Evolutionary conservation across 148 eudicot species (phyloP), one percentile per base, ranked within the genome.

Genomic region (Mesembryanthemum crystallinum): DNA sequence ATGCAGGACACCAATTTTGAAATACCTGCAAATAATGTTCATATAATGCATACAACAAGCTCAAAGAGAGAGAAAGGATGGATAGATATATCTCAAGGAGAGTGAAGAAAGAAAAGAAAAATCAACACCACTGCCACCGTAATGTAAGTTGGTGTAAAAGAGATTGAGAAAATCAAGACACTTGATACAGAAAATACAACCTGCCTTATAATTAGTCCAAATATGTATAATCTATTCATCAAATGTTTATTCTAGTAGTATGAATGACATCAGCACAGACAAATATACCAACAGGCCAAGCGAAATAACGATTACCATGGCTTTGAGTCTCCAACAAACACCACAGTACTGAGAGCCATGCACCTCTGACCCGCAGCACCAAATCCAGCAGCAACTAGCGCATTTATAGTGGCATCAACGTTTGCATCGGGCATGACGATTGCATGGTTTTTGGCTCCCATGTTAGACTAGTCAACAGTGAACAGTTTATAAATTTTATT

Each of bases 361-460:
- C 94, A 91, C 86, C 92, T 84, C 84, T 91, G 97, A 63, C 96
- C 98, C 2, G 97, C 95, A 76, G 95, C 94, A 79, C 98, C 95
- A 86, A 92, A 91, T 39, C 95, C 98, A 81, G 98, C 97, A 54
- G 94, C 93, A 78, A 85, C 81, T 69, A 93, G 82, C 66, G 97
- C 91, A 86, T 86, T 90, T 73, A 87, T 55, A 37, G 97, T 84
- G 43, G 97, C 89, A 81, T 88, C 94, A 54, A 87, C 62, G 72
- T 84, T 91, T 77, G 97, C 97, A 84, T 93, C 97, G 70, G 97
- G 92, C 91, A 93, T 75, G 69, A 93, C 90, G 52, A 90, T 84
- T 75, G 92, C 97, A 82, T 87, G 94, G 82, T 89, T 92, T 87
- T 90, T 94, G 77, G 97, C 97, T 49, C 98, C 96, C 88, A 92